Conservation (phyloP, 2,329 filamentous ascomycete genomes). For the Claviceps sp. region DNA sequence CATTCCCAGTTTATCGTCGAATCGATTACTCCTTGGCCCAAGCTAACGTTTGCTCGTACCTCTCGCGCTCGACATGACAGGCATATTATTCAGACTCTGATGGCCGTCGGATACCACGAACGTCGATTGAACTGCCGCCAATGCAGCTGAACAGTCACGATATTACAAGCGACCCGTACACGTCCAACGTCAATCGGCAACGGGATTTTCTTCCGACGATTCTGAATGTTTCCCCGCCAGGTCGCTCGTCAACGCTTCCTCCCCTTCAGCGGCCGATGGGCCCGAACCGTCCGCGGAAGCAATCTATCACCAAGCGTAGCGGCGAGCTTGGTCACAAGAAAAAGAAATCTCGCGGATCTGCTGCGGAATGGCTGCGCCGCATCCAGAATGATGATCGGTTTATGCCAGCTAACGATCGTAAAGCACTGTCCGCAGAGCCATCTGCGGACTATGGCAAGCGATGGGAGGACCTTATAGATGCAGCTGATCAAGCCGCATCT, state of each 20-base stretch:
- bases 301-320: constrained; percentile 69
- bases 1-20: constrained; percentile 12
- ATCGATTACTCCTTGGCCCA: not conserved
- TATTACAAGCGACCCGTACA: constrained; percentile 63
- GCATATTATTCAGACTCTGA: constrained; percentile 62
- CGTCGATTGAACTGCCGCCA: constrained; percentile 60
- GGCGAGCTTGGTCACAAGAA: constrained; percentile 69
- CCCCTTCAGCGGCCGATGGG: constrained; percentile 65
- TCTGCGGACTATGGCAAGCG: constrained; percentile 71
- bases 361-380: constrained; percentile 50
- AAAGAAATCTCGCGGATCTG: constrained; percentile 56
- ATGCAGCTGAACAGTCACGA: constrained; percentile 43
- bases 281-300: constrained; percentile 63
- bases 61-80: constrained; percentile 15
- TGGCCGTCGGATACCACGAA: constrained; percentile 47
- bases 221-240: constrained; percentile 67
- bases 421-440: constrained; percentile 78
- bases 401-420: constrained; percentile 56
- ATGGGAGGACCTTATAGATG: constrained; percentile 94
- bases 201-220: constrained; percentile 75
- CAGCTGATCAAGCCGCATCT: constrained; percentile 58
- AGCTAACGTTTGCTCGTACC: constrained; percentile 4
- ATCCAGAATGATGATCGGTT: constrained; percentile 51
- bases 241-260: constrained; percentile 76
- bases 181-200: constrained; percentile 36